Evolutionary conservation across 768 basidiomycete genomes (phyloP).

Genomic region (Inosperma sp.): DNA sequence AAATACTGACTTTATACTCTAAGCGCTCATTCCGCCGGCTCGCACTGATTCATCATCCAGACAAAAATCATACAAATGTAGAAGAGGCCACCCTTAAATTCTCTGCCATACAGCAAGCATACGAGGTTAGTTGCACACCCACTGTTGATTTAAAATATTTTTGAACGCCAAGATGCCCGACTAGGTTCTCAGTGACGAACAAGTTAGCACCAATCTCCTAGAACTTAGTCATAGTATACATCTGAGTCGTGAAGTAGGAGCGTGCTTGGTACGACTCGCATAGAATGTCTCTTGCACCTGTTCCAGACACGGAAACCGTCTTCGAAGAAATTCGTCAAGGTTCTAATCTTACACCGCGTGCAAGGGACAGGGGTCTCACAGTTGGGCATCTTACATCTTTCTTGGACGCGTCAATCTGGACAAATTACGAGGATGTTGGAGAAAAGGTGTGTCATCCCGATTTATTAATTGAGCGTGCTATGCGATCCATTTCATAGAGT

Average conservation of each 20-base stretch:
- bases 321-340: constrained; percentile 84
- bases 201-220: constrained; percentile 43
- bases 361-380: constrained; percentile 71
- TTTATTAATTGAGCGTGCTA: neutral
- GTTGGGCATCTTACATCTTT: constrained; percentile 79
- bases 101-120: constrained; percentile 87
- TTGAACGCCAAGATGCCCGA: constrained; percentile 4
- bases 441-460: constrained; percentile 43
- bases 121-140: constrained; percentile 68
- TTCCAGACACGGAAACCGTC: constrained; percentile 78
- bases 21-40: constrained; percentile 81
- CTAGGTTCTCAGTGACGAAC: constrained; percentile 90
- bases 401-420: constrained; percentile 70
- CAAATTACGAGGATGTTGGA: constrained; percentile 53
- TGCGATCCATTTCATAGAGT: constrained; percentile 44
- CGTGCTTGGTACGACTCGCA: constrained; percentile 98
- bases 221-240: constrained; percentile 11
- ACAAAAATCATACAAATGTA: constrained; percentile 78
- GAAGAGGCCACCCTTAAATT: constrained; percentile 87
- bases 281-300: constrained; percentile 70
- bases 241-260: constrained; percentile 59
- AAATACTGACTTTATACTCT: constrained; percentile 6
- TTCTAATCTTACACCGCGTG: constrained; percentile 42
- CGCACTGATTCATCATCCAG: constrained; percentile 82
- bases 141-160: neutral